Evolutionary conservation across 75 land plant genomes (phyloP), one percentile per base, ranked within the genome.

Genomic region (Pinus taeda): DNA sequence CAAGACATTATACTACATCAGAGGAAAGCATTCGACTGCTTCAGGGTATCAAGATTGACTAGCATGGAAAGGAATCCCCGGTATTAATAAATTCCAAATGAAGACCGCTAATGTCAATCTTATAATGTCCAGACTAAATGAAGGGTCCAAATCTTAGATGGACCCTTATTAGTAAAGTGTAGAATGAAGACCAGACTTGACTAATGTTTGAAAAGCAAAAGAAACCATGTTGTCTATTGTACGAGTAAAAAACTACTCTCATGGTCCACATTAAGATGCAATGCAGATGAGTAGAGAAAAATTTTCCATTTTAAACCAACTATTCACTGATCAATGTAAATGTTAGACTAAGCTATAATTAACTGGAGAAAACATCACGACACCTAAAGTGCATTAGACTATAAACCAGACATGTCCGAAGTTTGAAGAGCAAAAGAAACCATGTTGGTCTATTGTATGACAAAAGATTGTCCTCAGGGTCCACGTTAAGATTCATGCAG

Each of bases 1-100:
- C 11, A 42, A 39, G 71, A 39, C 71, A 37, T 66, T 66, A 66
- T 36, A 37, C 71, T 17, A 42, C 53, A 69, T 69, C 42, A n/a
- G 8, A 30, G 33, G 69, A 69, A 18, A n/a, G 21, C 17, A 2
- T 39, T 24, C n/a, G 55, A 49, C 71, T 69, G 42, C 53, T 69
- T 69, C 53, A 69, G 4, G 15, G 71, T 36, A 39, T 33, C 15
- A 17, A 15, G 30, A 15, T 37, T 29, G 30, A 15, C 33, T 22
- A 65, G 15, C 17, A 33, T 15, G 7, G 15, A 33, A 1, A 15
- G 17, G 69, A 65, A 65, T 30, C 36, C 20, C 39, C 49, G 2
- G 71, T 45, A 69, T 18, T 0, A 11, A 11, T 18, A 42, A 42
- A 66, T 15, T 36, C 71, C 20, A 66, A 66, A 33, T 18, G 20